phyloP scores from a whole-genome alignment of 306 rosid genomes.

The Quercus variabilis region DNA sequence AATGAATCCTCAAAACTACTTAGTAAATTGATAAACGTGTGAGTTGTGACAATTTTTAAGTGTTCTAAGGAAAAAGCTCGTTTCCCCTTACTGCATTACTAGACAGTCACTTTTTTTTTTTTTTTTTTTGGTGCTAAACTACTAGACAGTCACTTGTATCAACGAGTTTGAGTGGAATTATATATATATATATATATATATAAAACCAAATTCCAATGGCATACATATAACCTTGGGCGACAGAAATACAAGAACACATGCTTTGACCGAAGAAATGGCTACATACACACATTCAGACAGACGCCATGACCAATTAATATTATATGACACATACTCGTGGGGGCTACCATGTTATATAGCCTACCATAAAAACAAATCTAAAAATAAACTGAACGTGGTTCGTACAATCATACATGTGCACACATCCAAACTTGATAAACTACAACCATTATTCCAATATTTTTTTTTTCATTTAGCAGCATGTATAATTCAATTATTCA shows the following conservation, averaged over 20 bases:
- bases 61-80: too few species aligned
- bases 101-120: too few species aligned
- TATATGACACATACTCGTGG: neutral
- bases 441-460: neutral
- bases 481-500: neutral
- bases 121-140: too few species aligned
- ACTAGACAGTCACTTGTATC: too few species aligned
- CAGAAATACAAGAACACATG: constrained; percentile 1
- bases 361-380: neutral
- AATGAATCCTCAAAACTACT: too few species aligned
- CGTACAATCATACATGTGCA: neutral
- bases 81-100: too few species aligned
- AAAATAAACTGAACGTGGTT: neutral
- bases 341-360: neutral
- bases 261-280: neutral
- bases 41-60: too few species aligned
- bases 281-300: neutral
- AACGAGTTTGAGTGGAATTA: too few species aligned
- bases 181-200: too few species aligned
- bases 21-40: too few species aligned
- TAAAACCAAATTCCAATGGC: too few species aligned
- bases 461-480: too few species aligned
- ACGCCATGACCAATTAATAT: neutral
- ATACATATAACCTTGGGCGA: neutral
- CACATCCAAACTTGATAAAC: neutral